These are phyloP conservation scores for Halenospora varia DNA, from an alignment of 495 filamentous ascomycete species.

Conservation along the genomic window DNA sequence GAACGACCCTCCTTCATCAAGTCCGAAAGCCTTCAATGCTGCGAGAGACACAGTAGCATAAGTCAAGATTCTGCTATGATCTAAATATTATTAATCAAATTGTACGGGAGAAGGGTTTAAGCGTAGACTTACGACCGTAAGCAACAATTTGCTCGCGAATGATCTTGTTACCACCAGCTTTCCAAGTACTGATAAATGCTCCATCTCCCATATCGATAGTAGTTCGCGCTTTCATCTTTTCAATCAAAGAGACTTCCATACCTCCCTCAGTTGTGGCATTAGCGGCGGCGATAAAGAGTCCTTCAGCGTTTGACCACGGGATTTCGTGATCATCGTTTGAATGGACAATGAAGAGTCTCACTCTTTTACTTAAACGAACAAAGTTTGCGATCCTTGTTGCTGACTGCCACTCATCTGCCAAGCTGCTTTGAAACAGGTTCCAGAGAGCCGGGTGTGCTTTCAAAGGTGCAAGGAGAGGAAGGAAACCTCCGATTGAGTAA, in stretches of 20 bases:
- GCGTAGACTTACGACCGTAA: conserved; percentile 47
- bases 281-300: conserved; percentile 47
- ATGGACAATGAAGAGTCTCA: conserved; percentile 72
- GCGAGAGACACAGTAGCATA: conserved; percentile 54
- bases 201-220: conserved; percentile 35
- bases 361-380: conserved; percentile 40
- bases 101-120: background rate
- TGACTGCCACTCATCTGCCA: conserved; percentile 52
- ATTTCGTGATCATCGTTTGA: conserved; percentile 75
- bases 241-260: conserved; percentile 27
- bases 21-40: conserved; percentile 58
- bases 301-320: conserved; percentile 58
- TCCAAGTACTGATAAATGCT: conserved; percentile 38
- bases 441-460: conserved; percentile 39
- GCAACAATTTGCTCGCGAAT: conserved; percentile 51
- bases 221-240: conserved; percentile 35
- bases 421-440: conserved; percentile 31
- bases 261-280: conserved; percentile 45
- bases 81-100: conserved; percentile 31
- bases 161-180: conserved; percentile 32
- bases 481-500: conserved; percentile 62
- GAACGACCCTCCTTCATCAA: conserved; percentile 13
- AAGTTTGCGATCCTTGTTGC: conserved; percentile 39
- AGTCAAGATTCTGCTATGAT: conserved; percentile 54
- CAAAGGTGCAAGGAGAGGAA: conserved; percentile 78